Base-by-base conservation (phyloP, 495 filamentous ascomycete genomes). In the Bryoglossum gracile region DNA sequence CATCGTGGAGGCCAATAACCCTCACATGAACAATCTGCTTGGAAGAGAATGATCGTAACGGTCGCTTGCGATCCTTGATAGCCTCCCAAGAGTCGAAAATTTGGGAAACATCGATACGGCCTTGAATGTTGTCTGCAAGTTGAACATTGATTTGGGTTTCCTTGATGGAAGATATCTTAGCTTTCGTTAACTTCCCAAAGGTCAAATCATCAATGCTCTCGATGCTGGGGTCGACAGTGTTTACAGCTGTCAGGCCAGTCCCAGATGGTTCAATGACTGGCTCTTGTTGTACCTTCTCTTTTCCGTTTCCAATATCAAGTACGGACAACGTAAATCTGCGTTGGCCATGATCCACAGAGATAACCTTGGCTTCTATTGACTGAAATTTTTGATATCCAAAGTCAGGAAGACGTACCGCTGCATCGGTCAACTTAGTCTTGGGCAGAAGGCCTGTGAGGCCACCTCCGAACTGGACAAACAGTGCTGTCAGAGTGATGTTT, bases 81-180 rank as follows among this genome's bases (percentile, higher is more conserved):
- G 88, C 82, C 24, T 92, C 85, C 82, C 84, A 95, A 2, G 72
- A 72, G 61, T 96, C 86, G 59, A 89, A 98, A 26, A 89, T 60
- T 57, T 95, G 87, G 9, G 91, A 92, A 0, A 91, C 76, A 59
- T 95, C 89, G 38, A 98, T 81, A 17, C 92, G 85, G 17, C 91
- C 92, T 62, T 91, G 87, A 28, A 96, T 72, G 58, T 89, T 89
- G 58, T 95, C 88, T 34, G 88, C 87, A 47, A 97, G 73, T 50
- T 83, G 78, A 16, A 97, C 87, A 56, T 96, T 95, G 43, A 98
- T 67, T 59, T 97, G 92, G 0, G 89, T 95, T 24, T 80, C 80
- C 63, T 92, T 95, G 53, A 94, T 65, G 8, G 87, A 86, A 33
- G 71, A 72, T 34, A 98, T 78, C 48, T 75, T 82, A 26, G 84